Evolutionary conservation across 768 basidiomycete species (phyloP).

Genomic region (Boletus reticuloceps): DNA sequence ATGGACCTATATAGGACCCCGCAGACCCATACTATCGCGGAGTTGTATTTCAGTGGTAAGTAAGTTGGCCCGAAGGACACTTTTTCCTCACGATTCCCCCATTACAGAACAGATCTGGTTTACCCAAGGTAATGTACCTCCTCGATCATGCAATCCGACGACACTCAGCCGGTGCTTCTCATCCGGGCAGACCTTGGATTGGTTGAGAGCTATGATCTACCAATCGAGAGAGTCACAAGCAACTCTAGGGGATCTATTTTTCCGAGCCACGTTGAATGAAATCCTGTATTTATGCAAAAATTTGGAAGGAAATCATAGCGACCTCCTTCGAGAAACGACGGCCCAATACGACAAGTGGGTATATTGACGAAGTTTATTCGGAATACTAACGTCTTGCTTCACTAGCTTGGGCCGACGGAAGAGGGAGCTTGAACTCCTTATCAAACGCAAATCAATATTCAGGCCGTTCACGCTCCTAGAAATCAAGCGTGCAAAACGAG

Average conservation of each 20-base stretch:
- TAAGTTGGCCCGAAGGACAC: neutral
- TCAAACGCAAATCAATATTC: neutral
- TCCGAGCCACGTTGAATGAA: neutral
- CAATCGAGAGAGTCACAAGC: neutral
- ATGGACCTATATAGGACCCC: constrained; percentile 6
- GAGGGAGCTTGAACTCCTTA: too few relatives aligned
- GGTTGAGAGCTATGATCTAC: too few relatives aligned
- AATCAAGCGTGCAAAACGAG: neutral
- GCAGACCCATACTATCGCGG: neutral
- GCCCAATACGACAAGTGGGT: constrained; percentile 2
- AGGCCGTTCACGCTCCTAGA: neutral
- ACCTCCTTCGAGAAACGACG: neutral
- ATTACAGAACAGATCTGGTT: neutral
- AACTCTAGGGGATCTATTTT: constrained; percentile 5
- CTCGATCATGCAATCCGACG: too few relatives aligned
- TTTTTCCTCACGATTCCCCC: constrained; percentile 2
- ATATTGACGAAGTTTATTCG: neutral
- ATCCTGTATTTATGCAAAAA: neutral
- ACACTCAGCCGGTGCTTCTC: too few relatives aligned
- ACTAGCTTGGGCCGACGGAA: neutral
- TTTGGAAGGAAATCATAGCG: neutral
- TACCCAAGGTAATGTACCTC: too few relatives aligned
- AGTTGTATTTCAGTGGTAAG: neutral
- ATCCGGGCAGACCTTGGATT: too few relatives aligned
- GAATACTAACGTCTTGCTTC: neutral